Evolutionary conservation across 108 stramenopile species (phyloP).

Genomic region (Cyclotella cryptica): DNA sequence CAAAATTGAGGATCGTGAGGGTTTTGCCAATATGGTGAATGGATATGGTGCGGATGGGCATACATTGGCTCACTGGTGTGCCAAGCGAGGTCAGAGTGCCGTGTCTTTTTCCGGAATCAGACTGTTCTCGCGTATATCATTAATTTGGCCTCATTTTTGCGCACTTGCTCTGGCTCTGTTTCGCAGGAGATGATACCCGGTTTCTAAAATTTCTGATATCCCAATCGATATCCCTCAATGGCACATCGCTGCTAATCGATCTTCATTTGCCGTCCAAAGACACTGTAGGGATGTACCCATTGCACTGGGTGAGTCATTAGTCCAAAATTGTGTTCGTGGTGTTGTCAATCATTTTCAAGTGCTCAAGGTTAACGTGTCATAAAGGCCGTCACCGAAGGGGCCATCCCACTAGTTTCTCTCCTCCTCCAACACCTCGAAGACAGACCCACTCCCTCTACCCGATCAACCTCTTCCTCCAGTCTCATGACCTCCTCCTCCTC

Average conservation of each 20-base stretch:
- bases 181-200: constrained; percentile 68
- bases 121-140: no score
- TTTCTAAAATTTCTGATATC: constrained; percentile 66
- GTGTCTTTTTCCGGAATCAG: no score
- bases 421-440: constrained; percentile 70
- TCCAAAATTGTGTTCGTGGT: neutral
- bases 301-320: constrained; percentile 81
- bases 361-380: neutral
- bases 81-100: constrained; percentile 76
- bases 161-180: neutral
- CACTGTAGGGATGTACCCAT: constrained; percentile 90
- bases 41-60: constrained; percentile 77
- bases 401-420: constrained; percentile 75
- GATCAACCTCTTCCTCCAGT: constrained; percentile 20
- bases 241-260: constrained; percentile 49
- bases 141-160: no score
- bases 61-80: constrained; percentile 93
- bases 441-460: constrained; percentile 39
- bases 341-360: neutral
- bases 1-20: constrained; percentile 34
- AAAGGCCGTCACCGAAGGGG: constrained; percentile 87
- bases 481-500: constrained; percentile 32
- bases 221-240: constrained; percentile 40
- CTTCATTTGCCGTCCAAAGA: constrained; percentile 64
- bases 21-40: constrained; percentile 50